phyloP scores from a whole-genome alignment of 2,329 filamentous ascomycete genomes.

The Aureobasidium sp. region DNA sequence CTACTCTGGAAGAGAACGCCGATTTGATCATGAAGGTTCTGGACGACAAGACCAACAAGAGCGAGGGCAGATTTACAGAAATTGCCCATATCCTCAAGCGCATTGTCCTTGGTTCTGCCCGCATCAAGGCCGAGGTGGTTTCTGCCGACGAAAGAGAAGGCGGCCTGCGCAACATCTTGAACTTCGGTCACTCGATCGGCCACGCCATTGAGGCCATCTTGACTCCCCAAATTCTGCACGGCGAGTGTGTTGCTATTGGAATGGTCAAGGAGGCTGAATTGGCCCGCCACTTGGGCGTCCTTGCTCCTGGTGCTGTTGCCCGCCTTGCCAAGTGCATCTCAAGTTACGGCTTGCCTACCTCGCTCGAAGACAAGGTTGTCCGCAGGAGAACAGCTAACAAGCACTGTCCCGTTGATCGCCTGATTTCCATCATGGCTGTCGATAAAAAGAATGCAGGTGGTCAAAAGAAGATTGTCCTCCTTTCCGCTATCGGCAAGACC shows the following conservation, averaged over 20 bases:
- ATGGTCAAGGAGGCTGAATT: constrained; percentile 98
- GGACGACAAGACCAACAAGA: constrained; percentile 47
- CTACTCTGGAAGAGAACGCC: constrained; percentile 73
- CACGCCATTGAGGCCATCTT: constrained; percentile 94
- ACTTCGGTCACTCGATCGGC: constrained; percentile 96
- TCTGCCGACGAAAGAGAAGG: constrained; percentile 92
- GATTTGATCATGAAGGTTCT: constrained; percentile 65
- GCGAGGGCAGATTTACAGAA: constrained; percentile 53
- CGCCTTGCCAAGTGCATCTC: constrained; percentile 86
- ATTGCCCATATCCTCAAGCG: constrained; percentile 48
- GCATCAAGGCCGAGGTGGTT: constrained; percentile 89
- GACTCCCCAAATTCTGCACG: constrained; percentile 89
- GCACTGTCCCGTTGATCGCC: constrained; percentile 72
- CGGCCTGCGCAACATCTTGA: constrained; percentile 85
- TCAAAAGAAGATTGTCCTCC: constrained; percentile 90
- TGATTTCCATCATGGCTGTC: constrained; percentile 90
- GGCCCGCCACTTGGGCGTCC: constrained; percentile 75
- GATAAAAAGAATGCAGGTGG: constrained; percentile 97
- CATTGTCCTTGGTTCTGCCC: constrained; percentile 80
- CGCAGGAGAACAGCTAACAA: constrained; percentile 77
- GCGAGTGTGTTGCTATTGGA: constrained; percentile 90
- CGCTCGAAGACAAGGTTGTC: constrained; percentile 73
- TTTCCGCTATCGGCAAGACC: constrained; percentile 83
- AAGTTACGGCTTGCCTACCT: constrained; percentile 85
- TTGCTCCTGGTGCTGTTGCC: constrained; percentile 80